Base-by-base conservation (phyloP, 768 basidiomycete species). In the Auriscalpium vulgare region DNA sequence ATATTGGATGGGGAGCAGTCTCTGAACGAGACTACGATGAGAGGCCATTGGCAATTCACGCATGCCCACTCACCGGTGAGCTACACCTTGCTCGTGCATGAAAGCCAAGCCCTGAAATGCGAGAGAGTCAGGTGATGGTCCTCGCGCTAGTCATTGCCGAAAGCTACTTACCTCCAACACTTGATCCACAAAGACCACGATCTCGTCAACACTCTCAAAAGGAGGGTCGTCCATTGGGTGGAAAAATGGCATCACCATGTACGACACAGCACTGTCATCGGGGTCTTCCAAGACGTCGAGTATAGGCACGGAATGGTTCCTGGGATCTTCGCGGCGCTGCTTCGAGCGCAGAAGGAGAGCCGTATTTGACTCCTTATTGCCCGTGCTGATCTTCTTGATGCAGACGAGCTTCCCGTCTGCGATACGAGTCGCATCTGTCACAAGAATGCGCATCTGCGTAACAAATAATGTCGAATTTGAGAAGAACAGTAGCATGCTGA, bases 401-500 rank as follows among this genome's bases (percentile, higher is more conserved):
- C 60, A 65, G 0, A 75, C 67, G 1, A 59, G 50, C 7, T 45
- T 57, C 0, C 56, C 63, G 36, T 74, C 71, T 4, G 64, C 60
- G 3, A 62, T 55, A 10, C 69, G 64, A 0, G 62, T 69, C 0
- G 71, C 73, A 43, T 75, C 74, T 2, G 69, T 58, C 0, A 63
- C 49, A 8, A 62, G 29, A 0, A 47, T 37, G 5, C 16, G 29
- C 29, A 29, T 29, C 29, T 29, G 29, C 29, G 29, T 29, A 29
- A 29, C 29, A 29, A 29, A 5, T 4, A 29, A 29, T 29, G 7
- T 29, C 29, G 4, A 29, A 29, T 29, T 29, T 29, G 4, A 5
- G 2, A 29, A 29, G 29, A 7, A 29, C 29, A 29, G 29, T 4
- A 29, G 29, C 29, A 29, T 29, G 29, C 29, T 29, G 29, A 29